Evolutionary conservation across 768 basidiomycete genomes (phyloP), one percentile per base, ranked within the genome.

Genomic region (Coprinellus aureogranulatus): DNA sequence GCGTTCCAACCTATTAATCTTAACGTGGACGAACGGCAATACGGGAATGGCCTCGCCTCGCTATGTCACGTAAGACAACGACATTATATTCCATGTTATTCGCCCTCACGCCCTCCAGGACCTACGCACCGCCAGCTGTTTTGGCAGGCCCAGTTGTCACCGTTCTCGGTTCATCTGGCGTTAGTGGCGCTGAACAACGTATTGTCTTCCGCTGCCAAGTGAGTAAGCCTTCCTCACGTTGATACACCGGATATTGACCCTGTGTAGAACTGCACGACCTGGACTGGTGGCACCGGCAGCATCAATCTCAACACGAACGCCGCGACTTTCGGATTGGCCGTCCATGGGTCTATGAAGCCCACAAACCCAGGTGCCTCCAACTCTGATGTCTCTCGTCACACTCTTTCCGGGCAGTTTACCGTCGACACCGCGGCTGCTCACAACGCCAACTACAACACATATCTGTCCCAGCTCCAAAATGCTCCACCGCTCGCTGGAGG

Each of bases 151-250:
- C 60, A 1, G 42, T 37, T 11, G 16, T 61, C 22, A 61, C 60
- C 14, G 46, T 57, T 14, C 45, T 61, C 2, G 52, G 55, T 20
- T 34, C 50, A 25, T 61, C 60, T 26, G 60, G 55, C 22, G 23
- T 39, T 2, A 54, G 58, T 27, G 56, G 45, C n/a, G 58, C 60
- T 23, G 52, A 61, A 40, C 60, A 61, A 30, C 50, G 55, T 4
- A 61, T 61, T 39, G 41, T 54, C 39, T 58, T 53, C 42, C 56
- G 55, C 16, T 61, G 60, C 31, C 47, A 57, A 44, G 55, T 50
- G 27, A 11, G 55, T 37, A 37, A 20, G 12, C 30, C 31, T n/a
- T 34, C 8, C 45, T 23, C n/a, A 3, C 44, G 25, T 25, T 11
- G 18, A 37, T n/a, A 44, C n/a, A n/a, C 41, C 8, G 20, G 16